Evolutionary conservation across 139 green algal species (phyloP).

Genomic region (Tetradesmus lagerheimii): DNA sequence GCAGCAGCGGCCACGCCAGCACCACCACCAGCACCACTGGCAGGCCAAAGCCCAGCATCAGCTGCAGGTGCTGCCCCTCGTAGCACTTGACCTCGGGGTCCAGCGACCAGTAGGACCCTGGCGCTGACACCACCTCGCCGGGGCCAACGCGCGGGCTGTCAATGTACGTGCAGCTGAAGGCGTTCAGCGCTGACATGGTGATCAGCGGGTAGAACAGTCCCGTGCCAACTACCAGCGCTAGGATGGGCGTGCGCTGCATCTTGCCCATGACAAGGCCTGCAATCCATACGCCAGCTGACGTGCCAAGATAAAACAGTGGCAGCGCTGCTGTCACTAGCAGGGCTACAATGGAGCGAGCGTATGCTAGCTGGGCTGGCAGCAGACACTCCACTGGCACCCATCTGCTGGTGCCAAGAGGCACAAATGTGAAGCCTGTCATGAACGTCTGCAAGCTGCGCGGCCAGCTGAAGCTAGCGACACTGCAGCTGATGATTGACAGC

Average conservation of each 20-base stretch:
- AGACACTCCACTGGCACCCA: constrained; percentile 46
- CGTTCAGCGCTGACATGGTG: constrained; percentile 30
- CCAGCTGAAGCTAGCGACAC: constrained; percentile 15
- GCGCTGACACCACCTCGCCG: constrained; percentile 10
- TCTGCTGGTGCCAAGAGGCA: constrained; percentile 40
- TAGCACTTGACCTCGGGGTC: constrained; percentile 55
- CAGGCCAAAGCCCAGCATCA: constrained; percentile 56
- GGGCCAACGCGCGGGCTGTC: not conserved
- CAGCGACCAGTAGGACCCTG: constrained; percentile 48
- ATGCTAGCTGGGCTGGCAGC: not conserved
- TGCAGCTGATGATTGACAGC: constrained; percentile 39
- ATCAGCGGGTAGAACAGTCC: constrained; percentile 50
- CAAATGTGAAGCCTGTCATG: constrained; percentile 26
- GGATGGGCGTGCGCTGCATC: not conserved
- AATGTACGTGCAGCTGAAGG: constrained; percentile 33
- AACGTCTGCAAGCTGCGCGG: constrained; percentile 35
- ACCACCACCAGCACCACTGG: constrained; percentile 52
- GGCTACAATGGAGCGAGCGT: constrained; percentile 13
- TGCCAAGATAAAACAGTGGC: constrained; percentile 42
- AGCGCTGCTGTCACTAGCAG: constrained; percentile 41
- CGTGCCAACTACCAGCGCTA: constrained; percentile 34
- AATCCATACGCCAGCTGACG: not conserved
- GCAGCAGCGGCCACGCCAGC: constrained; percentile 45
- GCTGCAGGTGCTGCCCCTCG: constrained; percentile 49
- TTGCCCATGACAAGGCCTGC: constrained; percentile 5